A percentile compares a stretch with the other conserved stretches of the same genome.
Conservation (phyloP, 768 basidiomycete genomes). For the Fomitopsis serialis region DNA sequence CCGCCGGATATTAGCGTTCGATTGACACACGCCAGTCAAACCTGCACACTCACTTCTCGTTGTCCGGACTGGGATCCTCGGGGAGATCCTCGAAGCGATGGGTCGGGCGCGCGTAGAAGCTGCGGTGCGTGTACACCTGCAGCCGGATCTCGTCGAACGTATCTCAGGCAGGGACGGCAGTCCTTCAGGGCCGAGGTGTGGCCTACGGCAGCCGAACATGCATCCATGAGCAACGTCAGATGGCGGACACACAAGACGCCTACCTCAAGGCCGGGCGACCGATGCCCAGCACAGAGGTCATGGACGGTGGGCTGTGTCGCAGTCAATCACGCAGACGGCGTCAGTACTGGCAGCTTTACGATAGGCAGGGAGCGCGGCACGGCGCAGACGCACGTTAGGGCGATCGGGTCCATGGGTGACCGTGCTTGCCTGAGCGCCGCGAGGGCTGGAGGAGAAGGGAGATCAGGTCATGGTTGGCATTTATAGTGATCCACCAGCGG, state of each 20-base stretch:
- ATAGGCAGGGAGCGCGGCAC: background rate
- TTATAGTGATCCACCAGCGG: background rate
- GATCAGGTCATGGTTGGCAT: background rate
- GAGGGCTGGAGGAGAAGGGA: background rate
- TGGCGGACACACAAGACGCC: background rate
- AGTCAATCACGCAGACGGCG: background rate
- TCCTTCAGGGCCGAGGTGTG: conserved; percentile 27
- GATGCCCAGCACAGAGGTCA: background rate
- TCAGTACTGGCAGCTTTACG: background rate
- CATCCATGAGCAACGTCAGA: background rate
- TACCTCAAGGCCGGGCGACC: conserved; percentile 6
- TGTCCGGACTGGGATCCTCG: conserved; percentile 73
- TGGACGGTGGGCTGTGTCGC: background rate
- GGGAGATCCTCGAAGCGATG: conserved; percentile 73
- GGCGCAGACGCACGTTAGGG: background rate
- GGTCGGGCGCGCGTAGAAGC: conserved; percentile 61
- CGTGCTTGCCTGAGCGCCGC: background rate
- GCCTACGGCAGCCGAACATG: conserved; percentile 16
- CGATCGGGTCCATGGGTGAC: background rate
- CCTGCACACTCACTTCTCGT: conserved; percentile 60
- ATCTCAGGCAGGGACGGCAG: conserved; percentile 61
- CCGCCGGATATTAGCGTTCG: background rate
- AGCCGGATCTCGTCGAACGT: conserved; percentile 35
- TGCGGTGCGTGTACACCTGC: conserved; percentile 75
- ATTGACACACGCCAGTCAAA: background rate